phyloP scores from a whole-genome alignment of 73 alveolate genomes.

The Paramecium primaurelia region DNA sequence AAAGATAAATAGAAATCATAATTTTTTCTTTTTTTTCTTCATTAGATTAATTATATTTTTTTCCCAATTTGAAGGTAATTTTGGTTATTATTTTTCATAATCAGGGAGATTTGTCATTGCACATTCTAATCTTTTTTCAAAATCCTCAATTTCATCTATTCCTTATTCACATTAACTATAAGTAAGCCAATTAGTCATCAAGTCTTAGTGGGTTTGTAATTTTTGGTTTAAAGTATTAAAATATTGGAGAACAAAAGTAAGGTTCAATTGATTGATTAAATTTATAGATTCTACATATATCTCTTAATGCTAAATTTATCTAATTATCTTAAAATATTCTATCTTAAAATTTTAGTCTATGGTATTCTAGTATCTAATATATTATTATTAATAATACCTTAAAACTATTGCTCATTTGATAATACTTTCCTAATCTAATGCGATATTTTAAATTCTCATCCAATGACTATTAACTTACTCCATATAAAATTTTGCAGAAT shows the following conservation, averaged over 20 bases:
- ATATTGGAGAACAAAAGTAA: background rate
- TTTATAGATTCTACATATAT: background rate
- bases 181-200: slow-evolving; percentile 22
- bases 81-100: slow-evolving; percentile 4
- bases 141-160: background rate
- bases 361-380: background rate
- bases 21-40: background rate
- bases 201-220: slow-evolving; percentile 1
- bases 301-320: background rate
- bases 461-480: background rate
- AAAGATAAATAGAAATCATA: background rate
- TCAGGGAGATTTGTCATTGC: background rate
- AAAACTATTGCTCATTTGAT: background rate
- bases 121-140: slow-evolving; percentile 15
- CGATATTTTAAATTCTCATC: background rate
- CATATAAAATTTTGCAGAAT: background rate
- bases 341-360: background rate
- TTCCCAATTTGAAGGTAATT: background rate
- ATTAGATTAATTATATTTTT: background rate
- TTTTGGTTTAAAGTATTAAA: background rate
- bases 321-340: background rate
- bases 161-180: background rate
- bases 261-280: background rate
- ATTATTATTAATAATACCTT: background rate
- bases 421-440: too few relatives aligned